Evolutionary conservation across 2,329 filamentous ascomycete species (phyloP).

Genomic region (Arthrobotrys sphaeroides): DNA sequence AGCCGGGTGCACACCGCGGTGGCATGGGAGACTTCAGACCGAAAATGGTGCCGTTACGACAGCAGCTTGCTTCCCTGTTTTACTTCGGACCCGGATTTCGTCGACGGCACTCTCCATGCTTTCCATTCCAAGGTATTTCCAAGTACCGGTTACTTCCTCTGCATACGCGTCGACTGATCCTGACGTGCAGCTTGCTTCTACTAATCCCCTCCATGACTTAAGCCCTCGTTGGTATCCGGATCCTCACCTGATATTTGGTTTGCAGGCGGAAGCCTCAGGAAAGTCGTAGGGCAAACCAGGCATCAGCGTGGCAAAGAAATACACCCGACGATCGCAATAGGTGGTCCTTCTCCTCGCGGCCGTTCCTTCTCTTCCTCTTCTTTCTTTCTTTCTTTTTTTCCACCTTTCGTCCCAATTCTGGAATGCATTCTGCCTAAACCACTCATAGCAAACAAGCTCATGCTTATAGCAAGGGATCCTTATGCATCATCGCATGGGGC

Average conservation of each 20-base stretch:
- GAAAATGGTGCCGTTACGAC: background rate
- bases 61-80: background rate
- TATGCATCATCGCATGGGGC: background rate
- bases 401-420: background rate
- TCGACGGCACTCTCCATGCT: background rate
- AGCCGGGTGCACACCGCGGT: conserved; percentile 4
- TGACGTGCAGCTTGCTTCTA: background rate
- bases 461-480: background rate
- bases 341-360: background rate
- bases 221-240: background rate
- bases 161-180: conserved; percentile 16
- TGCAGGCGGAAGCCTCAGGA: background rate
- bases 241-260: conserved; percentile 14
- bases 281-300: background rate
- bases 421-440: conserved; percentile 8
- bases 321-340: background rate
- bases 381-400: background rate
- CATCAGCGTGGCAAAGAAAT: conserved; percentile 40
- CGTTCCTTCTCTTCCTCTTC: background rate
- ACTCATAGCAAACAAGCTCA: background rate
- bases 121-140: background rate
- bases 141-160: background rate
- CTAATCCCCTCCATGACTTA: background rate
- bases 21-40: conserved; percentile 3
- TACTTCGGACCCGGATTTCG: background rate